Percentiles rank a stretch among this genome's conserved stretches.
Conservation (phyloP, 73 alveolate genomes). For the Strombidium stylifer region DNA sequence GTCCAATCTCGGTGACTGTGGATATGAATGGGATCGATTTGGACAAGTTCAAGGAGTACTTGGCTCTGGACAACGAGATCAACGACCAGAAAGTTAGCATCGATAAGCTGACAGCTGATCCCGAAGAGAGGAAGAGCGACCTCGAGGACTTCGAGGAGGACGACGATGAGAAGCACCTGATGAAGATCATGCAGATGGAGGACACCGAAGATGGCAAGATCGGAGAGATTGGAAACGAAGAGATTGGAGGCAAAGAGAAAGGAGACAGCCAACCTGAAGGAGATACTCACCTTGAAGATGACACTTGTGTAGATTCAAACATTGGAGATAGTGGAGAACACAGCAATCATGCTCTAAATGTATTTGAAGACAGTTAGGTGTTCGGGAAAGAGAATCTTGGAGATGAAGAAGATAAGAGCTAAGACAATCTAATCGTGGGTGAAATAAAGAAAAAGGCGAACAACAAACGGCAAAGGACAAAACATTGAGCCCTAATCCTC, state of each 20-base stretch:
- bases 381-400: no score
- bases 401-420: no score
- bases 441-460: no score
- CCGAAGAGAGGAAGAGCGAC: conserved; percentile 30
- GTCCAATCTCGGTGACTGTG: conserved; percentile 68
- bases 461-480: no score
- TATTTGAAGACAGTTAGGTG: no score
- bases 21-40: conserved; percentile 35
- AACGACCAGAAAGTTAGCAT: conserved; percentile 31
- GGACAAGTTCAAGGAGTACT: conserved; percentile 18
- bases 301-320: no score
- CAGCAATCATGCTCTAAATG: no score
- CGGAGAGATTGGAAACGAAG: not conserved
- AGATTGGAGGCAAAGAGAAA: conserved; percentile 9
- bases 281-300: not conserved
- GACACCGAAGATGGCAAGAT: not conserved
- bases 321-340: no score
- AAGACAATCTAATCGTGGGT: no score
- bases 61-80: conserved; percentile 17
- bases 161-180: not conserved
- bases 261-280: not conserved
- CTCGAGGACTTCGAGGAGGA: conserved; percentile 16
- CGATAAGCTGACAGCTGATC: conserved; percentile 25
- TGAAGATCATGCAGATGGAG: not conserved
- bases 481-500: no score